A percentile compares a stretch with the other conserved stretches of the same genome.
These are phyloP conservation scores for Diplodia corticola DNA, from an alignment of 2,329 filamentous ascomycete species.

Conservation along the genomic window DNA sequence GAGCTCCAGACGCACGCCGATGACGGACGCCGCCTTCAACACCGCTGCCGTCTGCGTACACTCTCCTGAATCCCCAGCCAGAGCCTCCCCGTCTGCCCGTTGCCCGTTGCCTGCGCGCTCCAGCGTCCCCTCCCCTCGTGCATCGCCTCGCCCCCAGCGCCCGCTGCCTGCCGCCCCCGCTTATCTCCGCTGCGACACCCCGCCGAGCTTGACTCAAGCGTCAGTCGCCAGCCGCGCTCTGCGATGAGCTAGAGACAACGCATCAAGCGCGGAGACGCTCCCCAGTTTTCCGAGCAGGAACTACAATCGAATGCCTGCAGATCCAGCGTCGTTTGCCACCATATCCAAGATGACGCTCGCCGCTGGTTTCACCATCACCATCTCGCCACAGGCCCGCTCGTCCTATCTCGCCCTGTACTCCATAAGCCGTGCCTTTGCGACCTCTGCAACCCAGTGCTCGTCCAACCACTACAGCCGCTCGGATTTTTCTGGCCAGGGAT, in stretches of 20 bases:
- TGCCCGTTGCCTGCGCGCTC: not conserved
- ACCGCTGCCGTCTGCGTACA: not conserved
- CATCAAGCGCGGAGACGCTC: constrained; percentile 21
- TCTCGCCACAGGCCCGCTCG: constrained; percentile 43
- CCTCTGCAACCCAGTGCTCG: constrained; percentile 39
- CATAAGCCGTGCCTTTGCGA: constrained; percentile 37
- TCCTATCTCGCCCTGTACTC: constrained; percentile 42
- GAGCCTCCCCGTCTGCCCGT: not conserved
- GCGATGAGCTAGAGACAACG: constrained; percentile 19
- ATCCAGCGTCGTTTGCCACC: not conserved
- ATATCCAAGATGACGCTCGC: constrained; percentile 19
- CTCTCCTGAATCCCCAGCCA: not conserved
- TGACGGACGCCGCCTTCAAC: constrained; percentile 11
- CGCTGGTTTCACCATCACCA: constrained; percentile 29
- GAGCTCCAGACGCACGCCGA: constrained; percentile 6
- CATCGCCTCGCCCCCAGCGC: not conserved
- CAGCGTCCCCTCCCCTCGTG: not conserved
- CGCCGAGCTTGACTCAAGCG: constrained; percentile 23
- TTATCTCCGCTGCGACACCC: constrained; percentile 20
- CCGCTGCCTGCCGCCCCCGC: not conserved
- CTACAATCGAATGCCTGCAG: not conserved
- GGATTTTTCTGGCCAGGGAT: constrained; percentile 64
- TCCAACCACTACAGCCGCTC: constrained; percentile 58
- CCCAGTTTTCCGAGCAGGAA: not conserved
- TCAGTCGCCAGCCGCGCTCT: constrained; percentile 3